Evolutionary conservation across 1,139 yeast genomes (phyloP).

Genomic region (Geotrichum bryndzae): DNA sequence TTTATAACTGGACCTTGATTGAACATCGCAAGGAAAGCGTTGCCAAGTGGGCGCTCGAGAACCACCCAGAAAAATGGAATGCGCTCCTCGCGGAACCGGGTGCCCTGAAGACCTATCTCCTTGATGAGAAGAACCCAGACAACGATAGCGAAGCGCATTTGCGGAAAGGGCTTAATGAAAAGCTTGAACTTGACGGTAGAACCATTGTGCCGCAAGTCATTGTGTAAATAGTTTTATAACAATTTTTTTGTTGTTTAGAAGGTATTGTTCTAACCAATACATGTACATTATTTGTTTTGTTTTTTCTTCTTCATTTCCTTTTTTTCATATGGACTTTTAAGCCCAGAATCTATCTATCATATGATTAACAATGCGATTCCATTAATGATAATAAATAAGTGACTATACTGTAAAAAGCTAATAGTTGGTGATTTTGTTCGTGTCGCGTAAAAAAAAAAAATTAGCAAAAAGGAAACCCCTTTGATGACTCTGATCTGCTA

Average conservation of each 20-base stretch:
- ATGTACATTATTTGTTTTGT: neutral
- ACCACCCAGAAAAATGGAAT: conserved; percentile 47
- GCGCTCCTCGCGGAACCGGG: conserved; percentile 36
- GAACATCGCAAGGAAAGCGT: conserved; percentile 45
- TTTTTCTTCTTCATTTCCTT: neutral
- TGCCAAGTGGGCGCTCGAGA: conserved; percentile 48
- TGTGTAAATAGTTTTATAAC: neutral
- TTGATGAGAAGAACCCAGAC: conserved; percentile 27
- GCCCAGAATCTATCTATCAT: neutral
- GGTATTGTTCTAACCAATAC: neutral
- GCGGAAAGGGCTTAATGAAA: conserved; percentile 19
- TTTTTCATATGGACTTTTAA: neutral
- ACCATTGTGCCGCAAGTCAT: conserved; percentile 2
- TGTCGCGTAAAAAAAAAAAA: neutral
- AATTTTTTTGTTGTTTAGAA: neutral
- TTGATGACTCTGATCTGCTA: neutral
- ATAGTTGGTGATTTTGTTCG: neutral
- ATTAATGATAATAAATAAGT: neutral
- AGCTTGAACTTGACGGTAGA: conserved; percentile 10
- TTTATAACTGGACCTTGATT: conserved; percentile 59
- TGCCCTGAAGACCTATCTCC: conserved; percentile 34
- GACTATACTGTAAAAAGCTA: neutral
- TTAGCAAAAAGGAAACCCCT: neutral
- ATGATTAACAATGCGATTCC: neutral
- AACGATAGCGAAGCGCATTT: conserved; percentile 29